phyloP scores from a whole-genome alignment of 176 grass and related monocot species.

The Pontederia paniculata region DNA sequence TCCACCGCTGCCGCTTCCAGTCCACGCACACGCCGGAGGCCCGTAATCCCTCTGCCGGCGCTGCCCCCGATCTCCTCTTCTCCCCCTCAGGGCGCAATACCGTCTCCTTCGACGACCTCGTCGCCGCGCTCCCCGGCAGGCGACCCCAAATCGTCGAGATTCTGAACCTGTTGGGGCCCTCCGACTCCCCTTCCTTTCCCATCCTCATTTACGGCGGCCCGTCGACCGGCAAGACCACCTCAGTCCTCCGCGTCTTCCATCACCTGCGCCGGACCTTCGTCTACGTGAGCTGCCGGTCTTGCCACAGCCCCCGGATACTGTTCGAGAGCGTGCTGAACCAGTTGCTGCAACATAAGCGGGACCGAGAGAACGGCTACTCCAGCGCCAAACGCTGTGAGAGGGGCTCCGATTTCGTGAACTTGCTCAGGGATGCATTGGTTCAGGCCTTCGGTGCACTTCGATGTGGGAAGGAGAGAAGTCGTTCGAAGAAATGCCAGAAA shows the following conservation, averaged over 20 bases:
- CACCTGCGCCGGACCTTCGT: slow-evolving; percentile 39
- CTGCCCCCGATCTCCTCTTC: neutral
- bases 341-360: slow-evolving; percentile 8
- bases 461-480: neutral
- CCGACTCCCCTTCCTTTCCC: slow-evolving; percentile 37
- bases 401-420: slow-evolving; percentile 58
- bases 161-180: slow-evolving; percentile 47
- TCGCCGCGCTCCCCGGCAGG: slow-evolving; percentile 32
- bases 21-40: neutral
- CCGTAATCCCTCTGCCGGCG: neutral
- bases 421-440: slow-evolving; percentile 43
- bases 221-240: slow-evolving; percentile 64
- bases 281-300: slow-evolving; percentile 55
- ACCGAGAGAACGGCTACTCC: slow-evolving; percentile 11
- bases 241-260: slow-evolving; percentile 46
- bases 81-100: neutral
- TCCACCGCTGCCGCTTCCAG: neutral
- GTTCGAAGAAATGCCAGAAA: neutral
- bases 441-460: neutral
- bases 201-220: slow-evolving; percentile 50
- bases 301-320: slow-evolving; percentile 28
- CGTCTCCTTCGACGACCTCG: slow-evolving; percentile 5
- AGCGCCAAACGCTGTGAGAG: slow-evolving; percentile 43
- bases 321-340: slow-evolving; percentile 31
- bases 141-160: slow-evolving; percentile 53